A percentile compares a stretch with the other conserved stretches of the same genome.
phyloP scores from a whole-genome alignment of 2,329 filamentous ascomycete genomes.

The Hymenoscyphus scutula region DNA sequence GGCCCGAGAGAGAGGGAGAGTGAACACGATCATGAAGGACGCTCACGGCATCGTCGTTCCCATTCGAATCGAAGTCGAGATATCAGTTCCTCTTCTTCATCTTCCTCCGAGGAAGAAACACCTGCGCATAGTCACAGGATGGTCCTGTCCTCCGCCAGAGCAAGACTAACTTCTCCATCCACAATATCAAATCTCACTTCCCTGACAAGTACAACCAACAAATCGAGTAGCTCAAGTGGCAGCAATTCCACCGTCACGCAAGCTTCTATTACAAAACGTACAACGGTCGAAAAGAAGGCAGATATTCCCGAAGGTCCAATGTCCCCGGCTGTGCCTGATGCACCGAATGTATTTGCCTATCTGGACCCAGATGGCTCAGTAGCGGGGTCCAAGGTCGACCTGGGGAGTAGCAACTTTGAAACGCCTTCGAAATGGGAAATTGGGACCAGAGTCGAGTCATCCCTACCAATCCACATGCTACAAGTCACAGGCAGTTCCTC shows the following conservation, averaged over 20 bases:
- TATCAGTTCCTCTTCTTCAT: constrained; percentile 26
- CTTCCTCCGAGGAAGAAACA: constrained; percentile 28
- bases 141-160: constrained; percentile 27
- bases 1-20: constrained; percentile 20
- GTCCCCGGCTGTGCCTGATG: constrained; percentile 34
- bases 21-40: constrained; percentile 21
- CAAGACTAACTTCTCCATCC: constrained; percentile 35
- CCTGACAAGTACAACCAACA: constrained; percentile 34
- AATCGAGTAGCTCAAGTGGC: constrained; percentile 41
- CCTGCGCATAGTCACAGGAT: constrained; percentile 27
- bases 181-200: constrained; percentile 36
- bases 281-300: constrained; percentile 20
- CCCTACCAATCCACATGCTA: constrained; percentile 25
- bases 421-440: constrained; percentile 1
- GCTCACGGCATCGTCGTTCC: constrained; percentile 21
- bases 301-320: constrained; percentile 24
- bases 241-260: constrained; percentile 44
- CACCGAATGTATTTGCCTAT: constrained; percentile 33
- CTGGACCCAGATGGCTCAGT: constrained; percentile 24
- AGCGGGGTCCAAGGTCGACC: constrained; percentile 9
- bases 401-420: constrained; percentile 2
- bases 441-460: constrained; percentile 9
- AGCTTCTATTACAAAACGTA: constrained; percentile 31
- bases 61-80: constrained; percentile 25
- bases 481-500: constrained; percentile 36